Conservation (phyloP, 495 filamentous ascomycete species). For the Parathielavia appendiculata region DNA sequence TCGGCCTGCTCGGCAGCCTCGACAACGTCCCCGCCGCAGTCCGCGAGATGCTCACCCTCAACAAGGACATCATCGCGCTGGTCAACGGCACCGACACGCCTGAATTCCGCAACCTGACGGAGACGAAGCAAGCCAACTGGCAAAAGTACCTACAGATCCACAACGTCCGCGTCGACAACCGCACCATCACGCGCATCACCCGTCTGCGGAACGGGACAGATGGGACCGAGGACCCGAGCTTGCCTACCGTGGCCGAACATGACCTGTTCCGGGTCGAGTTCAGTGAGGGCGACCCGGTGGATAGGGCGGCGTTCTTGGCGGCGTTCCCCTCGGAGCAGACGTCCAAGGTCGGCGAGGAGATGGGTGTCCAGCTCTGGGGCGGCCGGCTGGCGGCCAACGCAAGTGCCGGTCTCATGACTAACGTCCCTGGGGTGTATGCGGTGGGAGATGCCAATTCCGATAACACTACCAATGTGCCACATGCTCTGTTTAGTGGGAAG, state of each 20-base stretch:
- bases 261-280: constrained; percentile 55
- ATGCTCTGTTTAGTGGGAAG: constrained; percentile 56
- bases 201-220: constrained; percentile 44
- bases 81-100: constrained; percentile 52
- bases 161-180: constrained; percentile 50
- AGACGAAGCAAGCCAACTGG: constrained; percentile 32
- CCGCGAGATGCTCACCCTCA: constrained; percentile 47
- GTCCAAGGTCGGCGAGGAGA: constrained; percentile 31
- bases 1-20: constrained; percentile 47
- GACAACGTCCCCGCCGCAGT: constrained; percentile 41
- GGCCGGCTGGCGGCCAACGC: constrained; percentile 44
- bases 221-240: constrained; percentile 33
- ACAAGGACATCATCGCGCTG: constrained; percentile 40
- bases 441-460: constrained; percentile 55
- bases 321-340: constrained; percentile 46
- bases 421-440: constrained; percentile 47
- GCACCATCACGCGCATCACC: constrained; percentile 44
- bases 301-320: constrained; percentile 47
- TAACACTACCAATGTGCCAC: constrained; percentile 54
- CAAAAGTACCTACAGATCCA: constrained; percentile 43
- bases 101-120: constrained; percentile 34
- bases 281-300: constrained; percentile 38
- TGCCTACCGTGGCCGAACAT: constrained; percentile 34
- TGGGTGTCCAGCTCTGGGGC: constrained; percentile 42
- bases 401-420: constrained; percentile 40